Conservation (phyloP, 768 basidiomycete species). For the Trametes cingulata region DNA sequence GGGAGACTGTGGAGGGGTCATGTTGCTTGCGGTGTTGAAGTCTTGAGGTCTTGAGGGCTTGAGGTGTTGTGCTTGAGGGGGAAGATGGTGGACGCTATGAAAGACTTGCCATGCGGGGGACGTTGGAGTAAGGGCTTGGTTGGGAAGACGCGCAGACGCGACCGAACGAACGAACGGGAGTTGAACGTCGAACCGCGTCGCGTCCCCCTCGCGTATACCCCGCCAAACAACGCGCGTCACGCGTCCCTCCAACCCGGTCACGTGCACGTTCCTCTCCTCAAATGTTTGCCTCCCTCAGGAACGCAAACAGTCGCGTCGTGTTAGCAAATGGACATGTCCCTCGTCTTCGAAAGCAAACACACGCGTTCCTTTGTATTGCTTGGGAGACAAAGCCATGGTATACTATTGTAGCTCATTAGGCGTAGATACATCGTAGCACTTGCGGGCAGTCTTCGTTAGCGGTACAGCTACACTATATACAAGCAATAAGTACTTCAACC, state of each 20-base stretch:
- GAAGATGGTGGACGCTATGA: slow-evolving; percentile 6
- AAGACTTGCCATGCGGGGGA: slow-evolving; percentile 8
- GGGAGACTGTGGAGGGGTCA: slow-evolving; percentile 10
- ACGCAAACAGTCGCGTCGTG: background rate
- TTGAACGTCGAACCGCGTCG: slow-evolving; percentile 22
- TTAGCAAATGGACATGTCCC: background rate
- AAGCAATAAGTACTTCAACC: slow-evolving; percentile 6
- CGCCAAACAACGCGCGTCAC: slow-evolving; percentile 25
- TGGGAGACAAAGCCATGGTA: background rate
- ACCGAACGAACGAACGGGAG: no score
- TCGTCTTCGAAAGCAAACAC: background rate
- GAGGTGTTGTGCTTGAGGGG: background rate
- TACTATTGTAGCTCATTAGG: slow-evolving; percentile 2
- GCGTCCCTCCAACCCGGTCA: background rate
- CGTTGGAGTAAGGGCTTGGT: background rate
- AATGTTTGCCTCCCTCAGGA: background rate
- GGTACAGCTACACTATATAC: slow-evolving; percentile 2
- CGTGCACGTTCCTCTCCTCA: slow-evolving; percentile 4
- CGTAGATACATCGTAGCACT: background rate
- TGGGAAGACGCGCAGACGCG: slow-evolving; percentile 7
- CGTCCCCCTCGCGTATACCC: slow-evolving; percentile 22
- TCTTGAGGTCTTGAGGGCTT: background rate
- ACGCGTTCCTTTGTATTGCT: background rate
- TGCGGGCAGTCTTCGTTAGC: background rate
- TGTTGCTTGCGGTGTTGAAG: background rate